Percentiles rank a stretch among this genome's conserved stretches.
Conservation (phyloP, 129 eudicot species). For the Pseudognaphalium luteoalbum region DNA sequence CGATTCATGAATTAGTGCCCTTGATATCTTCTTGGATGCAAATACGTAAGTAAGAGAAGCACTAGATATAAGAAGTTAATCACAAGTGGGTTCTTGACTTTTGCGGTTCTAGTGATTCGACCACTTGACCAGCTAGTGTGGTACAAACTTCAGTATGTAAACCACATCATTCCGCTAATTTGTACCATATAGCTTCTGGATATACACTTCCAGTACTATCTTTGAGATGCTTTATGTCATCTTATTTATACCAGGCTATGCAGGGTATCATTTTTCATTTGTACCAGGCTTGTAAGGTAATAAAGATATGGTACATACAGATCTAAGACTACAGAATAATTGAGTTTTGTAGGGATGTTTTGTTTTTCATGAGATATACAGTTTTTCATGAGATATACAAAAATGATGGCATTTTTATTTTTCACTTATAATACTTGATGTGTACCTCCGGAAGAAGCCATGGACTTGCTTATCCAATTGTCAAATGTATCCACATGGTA, state of each 20-base stretch:
- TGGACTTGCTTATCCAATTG: slow-evolving; percentile 27
- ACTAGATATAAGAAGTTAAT: slow-evolving; percentile 10
- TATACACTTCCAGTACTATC: background rate
- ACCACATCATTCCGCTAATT: background rate
- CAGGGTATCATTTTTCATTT: background rate
- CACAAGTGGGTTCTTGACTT: slow-evolving; percentile 39
- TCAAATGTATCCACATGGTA: slow-evolving; percentile 26
- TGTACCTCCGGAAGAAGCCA: slow-evolving; percentile 27
- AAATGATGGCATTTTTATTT: slow-evolving; percentile 16
- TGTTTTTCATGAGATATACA: background rate
- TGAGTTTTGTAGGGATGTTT: background rate
- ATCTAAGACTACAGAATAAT: background rate
- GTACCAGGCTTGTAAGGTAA: background rate
- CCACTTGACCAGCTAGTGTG: slow-evolving; percentile 4
- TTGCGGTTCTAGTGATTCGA: slow-evolving; percentile 27
- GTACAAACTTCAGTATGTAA: background rate
- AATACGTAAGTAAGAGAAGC: slow-evolving; percentile 27
- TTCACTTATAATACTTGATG: slow-evolving; percentile 15
- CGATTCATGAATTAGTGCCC: background rate
- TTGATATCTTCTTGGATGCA: slow-evolving; percentile 22
- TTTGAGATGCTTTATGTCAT: background rate
- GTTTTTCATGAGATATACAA: background rate
- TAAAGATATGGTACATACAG: background rate
- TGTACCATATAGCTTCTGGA: background rate
- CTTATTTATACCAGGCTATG: background rate